These are phyloP conservation scores for Oryza glaberrima DNA, from an alignment of 176 grass and related monocot species.

Conservation along the genomic window DNA sequence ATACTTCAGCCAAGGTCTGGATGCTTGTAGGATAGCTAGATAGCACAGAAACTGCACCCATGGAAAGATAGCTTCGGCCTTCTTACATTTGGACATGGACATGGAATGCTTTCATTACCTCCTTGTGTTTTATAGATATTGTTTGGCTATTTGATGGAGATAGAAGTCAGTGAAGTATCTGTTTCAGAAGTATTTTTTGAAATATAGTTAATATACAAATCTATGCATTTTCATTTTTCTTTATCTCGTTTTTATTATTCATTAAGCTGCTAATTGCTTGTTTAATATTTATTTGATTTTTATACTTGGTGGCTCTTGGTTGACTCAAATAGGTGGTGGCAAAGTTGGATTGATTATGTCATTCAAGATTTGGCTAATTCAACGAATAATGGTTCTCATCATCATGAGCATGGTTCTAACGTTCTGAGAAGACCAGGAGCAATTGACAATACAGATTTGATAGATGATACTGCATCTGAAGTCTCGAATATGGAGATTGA, in stretches of 20 bases:
- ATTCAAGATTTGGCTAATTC: constrained; percentile 71
- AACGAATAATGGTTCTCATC: constrained; percentile 77
- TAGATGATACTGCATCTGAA: constrained; percentile 77
- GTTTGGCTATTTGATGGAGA: background rate
- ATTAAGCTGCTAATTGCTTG: constrained; percentile 4
- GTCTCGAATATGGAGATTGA: constrained; percentile 89
- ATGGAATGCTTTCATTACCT: background rate
- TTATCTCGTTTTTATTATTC: background rate
- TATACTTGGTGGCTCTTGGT: constrained; percentile 30
- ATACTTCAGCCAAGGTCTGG: background rate
- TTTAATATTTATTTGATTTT: constrained; percentile 18
- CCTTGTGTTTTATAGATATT: constrained; percentile 8
- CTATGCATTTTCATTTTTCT: background rate
- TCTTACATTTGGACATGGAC: constrained; percentile 9
- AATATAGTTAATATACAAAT: constrained; percentile 15
- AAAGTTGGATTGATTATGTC: constrained; percentile 97
- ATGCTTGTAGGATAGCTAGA: constrained; percentile 20
- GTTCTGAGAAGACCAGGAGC: constrained; percentile 66
- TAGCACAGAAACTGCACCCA: background rate
- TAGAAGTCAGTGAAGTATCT: constrained; percentile 1
- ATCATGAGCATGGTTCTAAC: constrained; percentile 62
- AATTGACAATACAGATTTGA: constrained; percentile 95
- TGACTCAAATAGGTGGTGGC: constrained; percentile 87
- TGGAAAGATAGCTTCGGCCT: background rate
- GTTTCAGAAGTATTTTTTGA: constrained; percentile 31